Conservation (phyloP, 139 green algal species). For the Closterium sp. region DNA sequence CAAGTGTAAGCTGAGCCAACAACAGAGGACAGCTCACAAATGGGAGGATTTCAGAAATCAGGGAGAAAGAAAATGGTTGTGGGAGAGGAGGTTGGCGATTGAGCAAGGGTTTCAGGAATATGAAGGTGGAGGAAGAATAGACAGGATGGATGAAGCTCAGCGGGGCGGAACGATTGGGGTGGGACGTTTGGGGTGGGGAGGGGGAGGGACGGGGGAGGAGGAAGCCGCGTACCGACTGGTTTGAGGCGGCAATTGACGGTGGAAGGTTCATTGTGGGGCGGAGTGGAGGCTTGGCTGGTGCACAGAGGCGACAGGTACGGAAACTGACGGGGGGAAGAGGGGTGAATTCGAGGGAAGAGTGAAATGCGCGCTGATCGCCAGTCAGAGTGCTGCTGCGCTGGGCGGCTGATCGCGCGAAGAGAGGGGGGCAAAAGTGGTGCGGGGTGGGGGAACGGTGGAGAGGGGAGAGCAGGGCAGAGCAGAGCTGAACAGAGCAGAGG, state of each 20-base stretch:
- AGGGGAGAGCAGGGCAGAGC: no score
- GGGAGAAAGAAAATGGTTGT: background rate
- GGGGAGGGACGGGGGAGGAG: background rate
- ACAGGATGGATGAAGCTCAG: background rate
- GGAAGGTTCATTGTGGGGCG: background rate
- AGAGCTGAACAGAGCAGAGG: no score
- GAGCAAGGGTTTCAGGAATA: slow-evolving; percentile 4
- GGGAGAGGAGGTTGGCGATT: background rate
- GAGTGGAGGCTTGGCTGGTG: background rate
- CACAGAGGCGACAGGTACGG: background rate
- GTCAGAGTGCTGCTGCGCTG: background rate
- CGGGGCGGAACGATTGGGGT: background rate
- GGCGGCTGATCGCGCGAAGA: background rate
- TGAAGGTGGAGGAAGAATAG: background rate
- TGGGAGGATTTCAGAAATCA: background rate
- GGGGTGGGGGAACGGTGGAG: no score
- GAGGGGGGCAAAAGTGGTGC: no score
- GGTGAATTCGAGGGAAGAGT: background rate
- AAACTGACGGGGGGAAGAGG: background rate
- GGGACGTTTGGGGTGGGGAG: background rate
- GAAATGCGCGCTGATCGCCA: background rate
- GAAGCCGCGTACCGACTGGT: background rate
- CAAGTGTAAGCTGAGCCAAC: background rate
- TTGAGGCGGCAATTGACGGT: slow-evolving; percentile 1
- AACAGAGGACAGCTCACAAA: background rate